These are phyloP conservation scores for Pyronema domesticum DNA, from an alignment of 495 filamentous ascomycete genomes.

Conservation along the genomic window DNA sequence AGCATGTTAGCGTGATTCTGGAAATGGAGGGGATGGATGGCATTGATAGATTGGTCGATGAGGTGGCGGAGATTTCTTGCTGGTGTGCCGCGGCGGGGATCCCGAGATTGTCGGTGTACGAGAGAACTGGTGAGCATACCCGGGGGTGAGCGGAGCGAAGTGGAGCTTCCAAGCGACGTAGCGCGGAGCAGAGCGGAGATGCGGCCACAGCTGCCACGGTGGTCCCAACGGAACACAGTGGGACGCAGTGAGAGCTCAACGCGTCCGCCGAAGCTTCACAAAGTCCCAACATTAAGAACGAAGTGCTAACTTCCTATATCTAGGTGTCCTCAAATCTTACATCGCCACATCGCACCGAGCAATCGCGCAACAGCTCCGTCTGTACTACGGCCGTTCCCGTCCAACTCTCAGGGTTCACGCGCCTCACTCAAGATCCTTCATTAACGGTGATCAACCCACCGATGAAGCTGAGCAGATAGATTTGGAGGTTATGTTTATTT, in stretches of 20 bases:
- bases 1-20: slow-evolving; percentile 76
- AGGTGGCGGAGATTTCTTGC: slow-evolving; percentile 72
- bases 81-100: slow-evolving; percentile 86
- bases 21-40: slow-evolving; percentile 47
- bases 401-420: slow-evolving; percentile 55
- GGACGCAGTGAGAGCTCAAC: background rate
- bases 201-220: no score
- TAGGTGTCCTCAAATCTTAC: slow-evolving; percentile 73
- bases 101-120: slow-evolving; percentile 69
- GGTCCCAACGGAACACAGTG: no score
- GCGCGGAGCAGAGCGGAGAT: background rate
- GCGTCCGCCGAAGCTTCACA: no score
- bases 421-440: slow-evolving; percentile 48
- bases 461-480: slow-evolving; percentile 23
- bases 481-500: slow-evolving; percentile 70
- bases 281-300: background rate
- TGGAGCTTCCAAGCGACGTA: no score
- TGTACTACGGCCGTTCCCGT: slow-evolving; percentile 61
- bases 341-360: slow-evolving; percentile 57
- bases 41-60: slow-evolving; percentile 67
- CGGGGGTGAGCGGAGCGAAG: background rate
- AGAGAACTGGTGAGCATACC: slow-evolving; percentile 53
- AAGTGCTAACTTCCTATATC: background rate
- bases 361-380: slow-evolving; percentile 52
- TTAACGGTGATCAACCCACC: slow-evolving; percentile 22